Conservation (phyloP, 2,329 filamentous ascomycete species). For the Orbilia quercus region DNA sequence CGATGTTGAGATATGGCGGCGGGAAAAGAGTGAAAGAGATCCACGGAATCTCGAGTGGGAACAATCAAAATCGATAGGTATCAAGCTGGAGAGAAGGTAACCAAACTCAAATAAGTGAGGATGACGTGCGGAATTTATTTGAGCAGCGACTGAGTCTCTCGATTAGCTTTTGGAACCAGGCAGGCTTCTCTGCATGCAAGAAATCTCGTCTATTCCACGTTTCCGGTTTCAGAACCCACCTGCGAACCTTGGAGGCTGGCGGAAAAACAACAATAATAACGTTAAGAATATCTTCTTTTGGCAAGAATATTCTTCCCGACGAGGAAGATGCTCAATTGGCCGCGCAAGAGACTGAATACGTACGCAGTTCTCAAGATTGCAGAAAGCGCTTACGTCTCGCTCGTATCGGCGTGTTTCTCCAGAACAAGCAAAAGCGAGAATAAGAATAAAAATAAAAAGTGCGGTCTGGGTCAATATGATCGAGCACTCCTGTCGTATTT, state of each 20-base stretch:
- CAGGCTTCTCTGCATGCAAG: conserved; percentile 46
- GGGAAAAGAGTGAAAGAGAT: not conserved
- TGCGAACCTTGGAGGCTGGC: conserved; percentile 43
- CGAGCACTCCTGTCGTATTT: not conserved
- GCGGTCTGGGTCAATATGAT: too few species aligned
- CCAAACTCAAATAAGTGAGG: conserved; percentile 9
- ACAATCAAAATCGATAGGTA: not conserved
- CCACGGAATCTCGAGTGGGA: too few species aligned
- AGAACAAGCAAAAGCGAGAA: conserved; percentile 15
- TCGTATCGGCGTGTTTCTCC: conserved; percentile 33
- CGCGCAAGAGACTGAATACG: conserved; percentile 34
- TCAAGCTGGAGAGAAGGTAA: not conserved
- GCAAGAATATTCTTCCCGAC: conserved; percentile 9
- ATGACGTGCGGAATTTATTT: conserved; percentile 55
- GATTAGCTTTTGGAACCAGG: not conserved
- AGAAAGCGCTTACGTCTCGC: conserved; percentile 55
- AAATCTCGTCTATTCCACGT: conserved; percentile 51
- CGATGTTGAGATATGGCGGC: not conserved
- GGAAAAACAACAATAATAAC: conserved; percentile 31
- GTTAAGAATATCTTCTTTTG: conserved; percentile 3
- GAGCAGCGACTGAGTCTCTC: conserved; percentile 3
- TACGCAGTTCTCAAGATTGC: conserved; percentile 22
- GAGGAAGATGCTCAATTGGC: conserved; percentile 37
- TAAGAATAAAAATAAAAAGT: not conserved
- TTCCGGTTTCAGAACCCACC: conserved; percentile 55